These are phyloP conservation scores for Fusarium sp. DNA, from an alignment of 2,329 filamentous ascomycete genomes.

Conservation along the genomic window DNA sequence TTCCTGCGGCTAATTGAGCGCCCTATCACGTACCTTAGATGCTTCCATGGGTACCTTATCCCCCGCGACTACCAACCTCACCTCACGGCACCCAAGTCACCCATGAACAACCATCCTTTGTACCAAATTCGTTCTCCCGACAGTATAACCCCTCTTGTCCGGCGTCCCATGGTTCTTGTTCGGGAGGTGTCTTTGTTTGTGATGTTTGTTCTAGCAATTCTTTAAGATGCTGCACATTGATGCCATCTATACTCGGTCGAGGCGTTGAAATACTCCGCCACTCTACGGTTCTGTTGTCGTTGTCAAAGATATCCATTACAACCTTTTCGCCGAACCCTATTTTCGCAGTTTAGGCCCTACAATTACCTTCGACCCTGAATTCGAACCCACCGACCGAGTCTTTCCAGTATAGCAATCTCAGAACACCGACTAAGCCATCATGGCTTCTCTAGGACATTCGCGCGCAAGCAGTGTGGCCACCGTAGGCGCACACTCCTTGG, in stretches of 20 bases:
- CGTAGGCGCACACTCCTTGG: conserved; percentile 49
- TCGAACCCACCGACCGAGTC: conserved; percentile 17
- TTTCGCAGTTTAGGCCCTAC: not conserved
- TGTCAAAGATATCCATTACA: conserved; percentile 20
- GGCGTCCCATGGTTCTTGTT: conserved; percentile 22
- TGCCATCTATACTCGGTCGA: conserved; percentile 18
- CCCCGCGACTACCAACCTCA: conserved; percentile 41
- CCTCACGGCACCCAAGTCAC: conserved; percentile 26
- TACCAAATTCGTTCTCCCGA: conserved; percentile 31
- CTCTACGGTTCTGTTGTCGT: conserved; percentile 24
- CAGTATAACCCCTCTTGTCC: not conserved
- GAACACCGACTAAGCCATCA: conserved; percentile 25
- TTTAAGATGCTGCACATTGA: conserved; percentile 33
- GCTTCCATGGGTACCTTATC: conserved; percentile 13
- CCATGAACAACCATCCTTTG: conserved; percentile 38
- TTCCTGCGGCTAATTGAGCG: not conserved
- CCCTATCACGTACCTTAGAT: conserved; percentile 9
- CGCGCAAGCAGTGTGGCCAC: conserved; percentile 46
- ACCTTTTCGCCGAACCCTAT: conserved; percentile 5
- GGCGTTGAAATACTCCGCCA: conserved; percentile 40
- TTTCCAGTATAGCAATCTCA: conserved; percentile 22
- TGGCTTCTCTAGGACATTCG: conserved; percentile 47
- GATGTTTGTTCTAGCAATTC: conserved; percentile 16
- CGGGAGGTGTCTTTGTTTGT: conserved; percentile 22
- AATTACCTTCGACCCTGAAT: not conserved